Evolutionary conservation across 139 green algal genomes (phyloP), one percentile per base, ranked within the genome.

Genomic region (Zygnema cylindricum): DNA sequence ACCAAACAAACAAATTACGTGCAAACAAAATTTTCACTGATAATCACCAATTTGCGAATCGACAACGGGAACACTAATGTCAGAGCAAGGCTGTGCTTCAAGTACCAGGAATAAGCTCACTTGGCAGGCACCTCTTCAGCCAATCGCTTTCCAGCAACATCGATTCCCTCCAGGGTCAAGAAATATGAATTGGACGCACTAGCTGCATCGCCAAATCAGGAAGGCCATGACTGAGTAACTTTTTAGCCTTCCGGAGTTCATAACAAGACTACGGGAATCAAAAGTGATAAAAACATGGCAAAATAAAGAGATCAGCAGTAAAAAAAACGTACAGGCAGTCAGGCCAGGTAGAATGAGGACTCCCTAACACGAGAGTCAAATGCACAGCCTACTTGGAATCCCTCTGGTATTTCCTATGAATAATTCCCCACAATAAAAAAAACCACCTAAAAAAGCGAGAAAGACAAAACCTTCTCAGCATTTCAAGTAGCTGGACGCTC

Each of bases 131-230:
- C 87, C 86, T 92, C 89, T 40, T 92, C 40, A 35, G 89, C 89
- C 23, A 92, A 79, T 21, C 89, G 87, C 23, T 39, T 88, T 49
- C 89, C 89, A 23, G 76, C 77, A 41, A n/a, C 69, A 76, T 92
- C 69, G 30, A 92, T 69, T 54, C 89, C 89, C 69, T 92, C 69
- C n/a, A 92, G 87, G 11, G 89, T 92, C 30, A 85, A 33, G 0
- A 92, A 82, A 42, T 84, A 92, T n/a, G n/a, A 63, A 75, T 92
- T 92, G 38, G 76, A 32, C 25, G 40, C 30, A 69, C 89, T 92
- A 0, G 42, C 89, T 88, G 82, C 38, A 35, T 30, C 84, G 69
- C 22, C 75, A 23, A 55, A 63, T n/a, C n/a, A 63, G 16, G 49
- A 16, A 63, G 49, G 16, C 7, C 7, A 63, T 16, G 7, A 63